Percentiles rank a stretch among this genome's conserved stretches.
These are phyloP conservation scores for Erodium maritimum DNA, from an alignment of 345 rosid genomes.

Conservation along the genomic window DNA sequence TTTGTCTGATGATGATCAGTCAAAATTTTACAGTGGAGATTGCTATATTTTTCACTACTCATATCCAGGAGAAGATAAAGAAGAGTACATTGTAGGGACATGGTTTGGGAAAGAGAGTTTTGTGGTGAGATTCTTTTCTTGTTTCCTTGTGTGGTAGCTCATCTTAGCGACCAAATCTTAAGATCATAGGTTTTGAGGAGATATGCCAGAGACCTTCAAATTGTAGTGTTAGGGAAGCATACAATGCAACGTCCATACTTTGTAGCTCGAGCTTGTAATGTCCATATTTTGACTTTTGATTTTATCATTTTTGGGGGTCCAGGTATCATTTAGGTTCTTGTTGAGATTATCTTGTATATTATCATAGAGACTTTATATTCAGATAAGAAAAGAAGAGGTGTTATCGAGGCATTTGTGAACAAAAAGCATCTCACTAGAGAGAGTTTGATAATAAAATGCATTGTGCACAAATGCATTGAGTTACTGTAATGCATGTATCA, in stretches of 20 bases:
- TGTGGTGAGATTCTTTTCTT: slow-evolving; percentile 36
- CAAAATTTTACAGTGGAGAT: slow-evolving; percentile 79
- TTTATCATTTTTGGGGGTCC: too few species aligned
- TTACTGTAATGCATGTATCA: background rate
- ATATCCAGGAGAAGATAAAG: slow-evolving; percentile 87
- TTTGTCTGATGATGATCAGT: slow-evolving; percentile 68
- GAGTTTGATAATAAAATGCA: too few species aligned
- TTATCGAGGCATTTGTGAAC: background rate
- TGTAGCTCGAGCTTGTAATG: background rate
- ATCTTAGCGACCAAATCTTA: background rate
- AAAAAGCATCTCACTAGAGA: too few species aligned
- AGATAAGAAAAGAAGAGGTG: background rate
- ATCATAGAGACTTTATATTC: background rate
- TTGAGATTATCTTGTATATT: background rate
- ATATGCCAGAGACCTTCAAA: too few species aligned
- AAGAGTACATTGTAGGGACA: slow-evolving; percentile 80
- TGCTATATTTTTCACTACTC: slow-evolving; percentile 84
- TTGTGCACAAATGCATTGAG: too few species aligned
- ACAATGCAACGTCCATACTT: background rate
- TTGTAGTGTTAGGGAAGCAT: background rate
- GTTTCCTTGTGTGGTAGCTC: background rate
- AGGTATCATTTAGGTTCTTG: background rate
- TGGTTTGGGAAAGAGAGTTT: slow-evolving; percentile 90
- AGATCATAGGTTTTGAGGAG: too few species aligned
- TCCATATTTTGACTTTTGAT: background rate